Evolutionary conservation across 2,329 filamentous ascomycete genomes (phyloP), one percentile per base, ranked within the genome.

Genomic region (Phyllosticta ampelicida): DNA sequence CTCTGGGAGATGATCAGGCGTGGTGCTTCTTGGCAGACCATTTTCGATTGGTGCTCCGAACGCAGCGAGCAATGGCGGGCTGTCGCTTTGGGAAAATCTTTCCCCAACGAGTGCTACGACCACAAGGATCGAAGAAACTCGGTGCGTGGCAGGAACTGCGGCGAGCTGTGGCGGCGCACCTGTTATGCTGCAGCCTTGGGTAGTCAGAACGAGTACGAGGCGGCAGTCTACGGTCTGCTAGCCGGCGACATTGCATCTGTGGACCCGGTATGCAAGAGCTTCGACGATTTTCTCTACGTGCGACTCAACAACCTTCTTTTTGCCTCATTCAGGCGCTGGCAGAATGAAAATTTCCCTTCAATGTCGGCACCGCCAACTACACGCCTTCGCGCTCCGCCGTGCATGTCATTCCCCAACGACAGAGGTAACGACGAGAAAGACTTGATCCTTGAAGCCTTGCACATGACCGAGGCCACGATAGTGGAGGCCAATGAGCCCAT

Each of bases 1-100:
- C 94, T 89, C 73, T 97, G 90, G 76, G 90, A 96, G 70, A 88
- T 96, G 77, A 78, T 99, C 55, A 85, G 92, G 53, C 84, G 90
- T 51, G 94, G 94, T n/a, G 85, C 84, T 63, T 83, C 79, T 61
- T 83, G 87, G 74, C 74, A 80, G 9, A 82, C 87, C 44, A 87
- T 97, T 62, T 82, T 84, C 57, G 87, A 91, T 53, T 96, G 90
- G 89, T 95, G 90, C 66, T 77, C 86, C 52, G 87, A 92, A 65
- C 82, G 88, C 60, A 89, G 89, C 9, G 91, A 97, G 73, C 82
- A 86, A 61, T 99, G 92, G 92, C 85, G 92, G 61, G 90, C 90
- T 49, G 81, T 92, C 36, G 88, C 87, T 60, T 81, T 97, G 66
- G 89, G 88, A 20, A 87, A 86, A 18, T 76, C 87, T 61, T 81